Percentiles rank a stretch among this genome's conserved stretches.
These are phyloP conservation scores for Anthostomella pinea DNA, from an alignment of 2,329 filamentous ascomycete genomes.

Conservation along the genomic window DNA sequence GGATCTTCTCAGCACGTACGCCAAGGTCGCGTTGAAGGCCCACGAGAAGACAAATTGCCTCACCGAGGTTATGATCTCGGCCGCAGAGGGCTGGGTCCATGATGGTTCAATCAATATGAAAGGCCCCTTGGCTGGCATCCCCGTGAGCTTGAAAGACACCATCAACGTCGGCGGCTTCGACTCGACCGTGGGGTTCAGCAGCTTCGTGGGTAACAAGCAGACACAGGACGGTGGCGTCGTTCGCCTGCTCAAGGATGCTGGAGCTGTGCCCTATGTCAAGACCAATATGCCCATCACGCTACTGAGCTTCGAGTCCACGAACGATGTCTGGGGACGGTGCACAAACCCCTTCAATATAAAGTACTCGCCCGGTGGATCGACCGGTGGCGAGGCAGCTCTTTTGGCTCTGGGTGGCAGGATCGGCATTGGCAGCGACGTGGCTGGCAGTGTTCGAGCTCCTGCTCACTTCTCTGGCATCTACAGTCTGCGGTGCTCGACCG, in stretches of 20 bases:
- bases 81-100: constrained; percentile 70
- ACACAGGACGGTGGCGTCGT: constrained; percentile 69
- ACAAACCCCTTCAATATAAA: constrained; percentile 80
- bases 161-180: constrained; percentile 82
- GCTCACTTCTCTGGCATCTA: constrained; percentile 92
- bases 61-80: constrained; percentile 79
- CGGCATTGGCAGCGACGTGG: constrained; percentile 87
- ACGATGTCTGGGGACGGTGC: constrained; percentile 75
- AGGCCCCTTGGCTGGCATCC: constrained; percentile 82
- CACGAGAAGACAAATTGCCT: constrained; percentile 86
- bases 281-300: constrained; percentile 86
- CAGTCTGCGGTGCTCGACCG: constrained; percentile 80
- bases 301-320: constrained; percentile 78
- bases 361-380: constrained; percentile 87
- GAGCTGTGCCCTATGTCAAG: constrained; percentile 89
- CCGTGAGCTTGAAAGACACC: constrained; percentile 79
- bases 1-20: constrained; percentile 79
- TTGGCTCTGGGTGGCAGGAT: constrained; percentile 81
- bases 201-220: constrained; percentile 65
- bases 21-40: constrained; percentile 79
- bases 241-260: constrained; percentile 77
- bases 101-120: constrained; percentile 64
- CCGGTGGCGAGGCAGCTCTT: constrained; percentile 79
- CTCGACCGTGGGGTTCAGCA: constrained; percentile 75
- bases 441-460: constrained; percentile 80